Evolutionary conservation across 306 rosid genomes (phyloP).

Genomic region (Luffa acutangula): DNA sequence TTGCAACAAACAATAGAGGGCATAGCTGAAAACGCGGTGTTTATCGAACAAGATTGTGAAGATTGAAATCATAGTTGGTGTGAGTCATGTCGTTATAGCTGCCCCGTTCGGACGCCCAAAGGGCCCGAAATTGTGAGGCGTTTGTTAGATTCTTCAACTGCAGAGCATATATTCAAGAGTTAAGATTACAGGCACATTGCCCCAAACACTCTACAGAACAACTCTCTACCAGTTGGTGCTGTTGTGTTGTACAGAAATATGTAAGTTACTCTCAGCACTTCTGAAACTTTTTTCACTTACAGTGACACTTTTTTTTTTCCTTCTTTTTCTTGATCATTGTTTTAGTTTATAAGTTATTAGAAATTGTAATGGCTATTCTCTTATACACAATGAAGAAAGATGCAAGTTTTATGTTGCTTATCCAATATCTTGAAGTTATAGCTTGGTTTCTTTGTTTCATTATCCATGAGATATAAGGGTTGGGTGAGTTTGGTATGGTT

Average conservation of each 20-base stretch:
- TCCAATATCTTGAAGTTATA: background rate
- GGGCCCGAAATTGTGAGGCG: constrained; percentile 42
- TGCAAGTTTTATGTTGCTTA: background rate
- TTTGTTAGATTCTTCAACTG: constrained; percentile 18
- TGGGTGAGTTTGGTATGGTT: background rate
- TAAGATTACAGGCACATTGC: constrained; percentile 27
- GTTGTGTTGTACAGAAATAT: constrained; percentile 21
- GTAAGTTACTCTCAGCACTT: constrained; percentile 23
- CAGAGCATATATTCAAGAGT: constrained; percentile 23
- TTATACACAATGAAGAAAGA: background rate
- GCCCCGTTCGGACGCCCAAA: constrained; percentile 41
- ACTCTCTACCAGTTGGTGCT: constrained; percentile 71
- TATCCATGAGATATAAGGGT: background rate
- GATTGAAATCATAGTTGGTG: background rate
- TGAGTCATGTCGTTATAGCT: constrained; percentile 15
- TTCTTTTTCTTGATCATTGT: background rate
- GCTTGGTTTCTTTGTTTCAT: background rate
- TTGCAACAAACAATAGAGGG: constrained; percentile 9
- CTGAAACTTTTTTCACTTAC: background rate
- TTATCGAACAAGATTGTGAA: background rate
- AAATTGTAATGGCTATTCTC: background rate
- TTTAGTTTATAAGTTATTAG: background rate
- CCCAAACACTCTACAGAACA: constrained; percentile 39
- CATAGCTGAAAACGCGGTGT: constrained; percentile 15
- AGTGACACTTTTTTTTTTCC: background rate